Conservation (phyloP, 2,329 filamentous ascomycete genomes). For the Alternaria sp. region DNA sequence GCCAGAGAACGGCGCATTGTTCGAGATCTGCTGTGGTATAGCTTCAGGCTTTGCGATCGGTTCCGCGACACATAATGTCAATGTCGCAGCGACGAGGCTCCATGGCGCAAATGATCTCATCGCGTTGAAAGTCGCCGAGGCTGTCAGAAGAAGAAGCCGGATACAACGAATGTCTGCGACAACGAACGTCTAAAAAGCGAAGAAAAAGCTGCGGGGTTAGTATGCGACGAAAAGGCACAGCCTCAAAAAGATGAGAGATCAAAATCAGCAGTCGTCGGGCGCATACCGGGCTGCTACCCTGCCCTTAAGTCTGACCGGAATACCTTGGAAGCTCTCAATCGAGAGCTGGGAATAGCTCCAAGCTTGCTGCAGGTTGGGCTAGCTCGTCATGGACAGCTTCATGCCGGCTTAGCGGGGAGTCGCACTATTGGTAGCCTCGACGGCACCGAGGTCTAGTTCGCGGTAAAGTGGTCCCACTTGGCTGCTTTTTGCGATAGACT, state of each 20-base stretch:
- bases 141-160: neutral
- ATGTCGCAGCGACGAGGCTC: constrained; percentile 13
- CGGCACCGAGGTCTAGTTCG: constrained; percentile 6
- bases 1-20: constrained; percentile 50
- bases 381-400: constrained; percentile 37
- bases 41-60: constrained; percentile 37
- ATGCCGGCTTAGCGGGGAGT: constrained; percentile 24
- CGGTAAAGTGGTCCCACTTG: constrained; percentile 6
- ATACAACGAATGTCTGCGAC: neutral
- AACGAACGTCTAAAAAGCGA: neutral
- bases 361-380: constrained; percentile 32
- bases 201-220: constrained; percentile 15
- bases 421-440: constrained; percentile 24
- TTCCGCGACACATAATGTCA: constrained; percentile 26
- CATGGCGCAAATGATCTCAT: constrained; percentile 26
- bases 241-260: constrained; percentile 7
- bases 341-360: constrained; percentile 35
- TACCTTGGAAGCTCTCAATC: constrained; percentile 25
- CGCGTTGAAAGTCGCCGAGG: constrained; percentile 1
- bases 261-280: constrained; percentile 17
- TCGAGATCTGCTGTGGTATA: constrained; percentile 36
- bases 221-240: constrained; percentile 12
- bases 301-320: constrained; percentile 36
- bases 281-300: constrained; percentile 19
- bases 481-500: constrained; percentile 19